These are phyloP conservation scores for Mycena capillaripes DNA, from an alignment of 768 basidiomycete species.

Conservation along the genomic window DNA sequence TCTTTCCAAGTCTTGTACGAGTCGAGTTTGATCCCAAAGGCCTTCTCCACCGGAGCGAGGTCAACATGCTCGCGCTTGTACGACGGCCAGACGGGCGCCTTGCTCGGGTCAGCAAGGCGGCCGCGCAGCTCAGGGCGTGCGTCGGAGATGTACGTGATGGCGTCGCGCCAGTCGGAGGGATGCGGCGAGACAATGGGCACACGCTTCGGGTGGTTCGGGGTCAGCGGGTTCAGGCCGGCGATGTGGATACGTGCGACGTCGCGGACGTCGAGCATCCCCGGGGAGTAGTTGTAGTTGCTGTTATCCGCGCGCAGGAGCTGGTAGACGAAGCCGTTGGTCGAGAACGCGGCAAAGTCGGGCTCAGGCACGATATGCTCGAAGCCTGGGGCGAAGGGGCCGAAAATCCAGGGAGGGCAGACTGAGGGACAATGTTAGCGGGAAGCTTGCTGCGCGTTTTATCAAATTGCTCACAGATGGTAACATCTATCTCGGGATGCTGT, in stretches of 20 bases:
- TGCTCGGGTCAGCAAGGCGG: no score
- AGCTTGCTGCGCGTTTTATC: no score
- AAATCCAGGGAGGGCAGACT: constrained; percentile 40
- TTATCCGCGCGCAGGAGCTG: constrained; percentile 26
- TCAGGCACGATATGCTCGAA: constrained; percentile 34
- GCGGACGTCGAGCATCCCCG: neutral
- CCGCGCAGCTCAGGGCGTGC: no score
- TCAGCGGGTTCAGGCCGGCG: constrained; percentile 21
- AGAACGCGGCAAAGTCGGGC: constrained; percentile 28
- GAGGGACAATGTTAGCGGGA: no score
- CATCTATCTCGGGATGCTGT: constrained; percentile 32
- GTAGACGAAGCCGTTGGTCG: constrained; percentile 29
- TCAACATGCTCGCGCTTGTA: neutral
- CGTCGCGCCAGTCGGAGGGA: constrained; percentile 19
- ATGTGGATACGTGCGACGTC: constrained; percentile 29
- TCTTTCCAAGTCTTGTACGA: no score
- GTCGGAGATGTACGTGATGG: constrained; percentile 15
- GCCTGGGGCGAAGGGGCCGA: constrained; percentile 44
- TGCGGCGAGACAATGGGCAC: constrained; percentile 16
- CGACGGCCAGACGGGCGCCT: constrained; percentile 4
- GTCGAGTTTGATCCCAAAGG: no score
- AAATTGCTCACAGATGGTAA: constrained; percentile 8
- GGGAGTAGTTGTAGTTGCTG: neutral
- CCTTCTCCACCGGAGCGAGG: no score
- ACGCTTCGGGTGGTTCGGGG: constrained; percentile 25